Evolutionary conservation across 2,329 filamentous ascomycete species (phyloP).

Genomic region (Botrytis cinerea): DNA sequence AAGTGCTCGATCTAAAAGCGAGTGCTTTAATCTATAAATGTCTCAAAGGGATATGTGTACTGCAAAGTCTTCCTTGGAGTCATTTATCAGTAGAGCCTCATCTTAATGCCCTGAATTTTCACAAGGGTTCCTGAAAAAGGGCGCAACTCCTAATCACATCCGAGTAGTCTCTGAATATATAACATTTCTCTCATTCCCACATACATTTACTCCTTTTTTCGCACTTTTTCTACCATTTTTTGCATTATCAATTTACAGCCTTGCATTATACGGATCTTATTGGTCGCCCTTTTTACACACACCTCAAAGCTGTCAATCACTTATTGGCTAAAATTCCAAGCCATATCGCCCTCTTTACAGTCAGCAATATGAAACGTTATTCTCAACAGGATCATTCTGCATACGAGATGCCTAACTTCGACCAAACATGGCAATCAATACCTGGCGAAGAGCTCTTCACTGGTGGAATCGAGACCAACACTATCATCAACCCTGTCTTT

Average conservation of each 20-base stretch:
- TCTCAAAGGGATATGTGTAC: neutral
- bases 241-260: neutral
- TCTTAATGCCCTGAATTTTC: neutral
- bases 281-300: conserved; percentile 11
- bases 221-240: neutral
- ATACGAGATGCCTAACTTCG: neutral
- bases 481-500: neutral
- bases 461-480: neutral
- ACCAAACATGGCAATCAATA: neutral
- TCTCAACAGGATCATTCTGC: neutral
- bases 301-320: neutral
- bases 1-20: neutral
- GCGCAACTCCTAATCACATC: neutral
- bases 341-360: neutral
- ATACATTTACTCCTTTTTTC: neutral
- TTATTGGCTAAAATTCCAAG: neutral
- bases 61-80: neutral
- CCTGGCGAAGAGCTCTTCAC: neutral
- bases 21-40: neutral
- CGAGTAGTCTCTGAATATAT: neutral
- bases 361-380: neutral
- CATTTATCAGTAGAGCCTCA: neutral
- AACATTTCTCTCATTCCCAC: neutral
- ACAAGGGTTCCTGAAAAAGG: neutral
- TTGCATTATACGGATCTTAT: neutral